phyloP scores from a whole-genome alignment of 106 monocot genomes.

The Narthecium ossifragum region DNA sequence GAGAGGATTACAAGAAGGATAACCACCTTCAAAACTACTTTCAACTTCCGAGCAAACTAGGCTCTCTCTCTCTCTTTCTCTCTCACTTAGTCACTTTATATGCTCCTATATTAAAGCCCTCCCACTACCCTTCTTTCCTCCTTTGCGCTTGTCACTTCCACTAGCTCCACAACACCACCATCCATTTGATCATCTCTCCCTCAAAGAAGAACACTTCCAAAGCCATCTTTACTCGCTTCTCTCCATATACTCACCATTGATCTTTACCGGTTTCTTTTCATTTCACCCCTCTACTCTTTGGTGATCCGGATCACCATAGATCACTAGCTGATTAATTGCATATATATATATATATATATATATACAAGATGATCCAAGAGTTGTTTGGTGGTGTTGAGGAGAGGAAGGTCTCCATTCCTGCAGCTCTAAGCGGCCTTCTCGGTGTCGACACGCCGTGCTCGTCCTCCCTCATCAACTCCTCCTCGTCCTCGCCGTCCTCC shows the following conservation, averaged over 20 bases:
- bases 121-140: not conserved
- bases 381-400: conserved; percentile 12
- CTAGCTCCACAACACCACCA: too few species aligned
- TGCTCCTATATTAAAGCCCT: not conserved
- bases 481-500: not conserved
- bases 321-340: not conserved
- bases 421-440: not conserved
- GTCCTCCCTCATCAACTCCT: not conserved
- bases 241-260: not conserved
- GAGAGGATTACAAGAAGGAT: too few species aligned
- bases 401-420: conserved; percentile 7
- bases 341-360: too few species aligned
- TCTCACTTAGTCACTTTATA: too few species aligned
- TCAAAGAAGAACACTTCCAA: not conserved
- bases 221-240: not conserved
- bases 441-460: not conserved
- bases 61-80: conserved; percentile 5
- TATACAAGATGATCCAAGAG: conserved; percentile 39
- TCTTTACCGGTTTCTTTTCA: not conserved
- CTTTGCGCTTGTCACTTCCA: not conserved
- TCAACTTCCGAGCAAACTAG: too few species aligned
- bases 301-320: not conserved
- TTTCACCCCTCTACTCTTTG: not conserved
- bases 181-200: not conserved
- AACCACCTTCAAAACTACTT: too few species aligned